phyloP scores from a whole-genome alignment of 1,284 basidiomycete species.

The Cryptococcus neoformans region DNA sequence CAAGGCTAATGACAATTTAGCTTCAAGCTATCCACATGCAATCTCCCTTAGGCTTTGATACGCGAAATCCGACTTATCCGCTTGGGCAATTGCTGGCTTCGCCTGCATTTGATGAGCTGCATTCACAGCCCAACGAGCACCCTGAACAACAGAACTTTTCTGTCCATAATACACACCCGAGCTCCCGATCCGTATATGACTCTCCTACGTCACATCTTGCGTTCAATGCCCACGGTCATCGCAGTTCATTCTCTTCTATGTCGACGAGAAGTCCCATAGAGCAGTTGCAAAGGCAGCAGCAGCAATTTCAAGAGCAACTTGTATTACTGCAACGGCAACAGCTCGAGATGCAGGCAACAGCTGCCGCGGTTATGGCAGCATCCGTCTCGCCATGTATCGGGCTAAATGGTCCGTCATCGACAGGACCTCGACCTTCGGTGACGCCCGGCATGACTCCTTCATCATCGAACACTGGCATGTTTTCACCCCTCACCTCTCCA shows the following conservation, averaged over 20 bases:
- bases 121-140: not conserved
- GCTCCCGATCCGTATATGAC: constrained; percentile 23
- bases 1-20: constrained; percentile 16
- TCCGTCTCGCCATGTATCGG: constrained; percentile 25
- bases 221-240: constrained; percentile 8
- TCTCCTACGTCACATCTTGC: constrained; percentile 27
- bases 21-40: constrained; percentile 50
- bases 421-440: constrained; percentile 16
- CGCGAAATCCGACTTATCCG: constrained; percentile 30
- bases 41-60: constrained; percentile 42
- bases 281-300: constrained; percentile 43
- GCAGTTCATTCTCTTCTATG: constrained; percentile 4
- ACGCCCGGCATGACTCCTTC: constrained; percentile 29
- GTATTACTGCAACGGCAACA: constrained; percentile 40
- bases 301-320: constrained; percentile 45
- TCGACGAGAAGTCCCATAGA: constrained; percentile 27
- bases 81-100: constrained; percentile 41
- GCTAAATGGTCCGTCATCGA: constrained; percentile 6
- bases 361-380: constrained; percentile 36
- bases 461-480: constrained; percentile 47
- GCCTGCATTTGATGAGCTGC: constrained; percentile 11
- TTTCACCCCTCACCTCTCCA: constrained; percentile 59
- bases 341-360: constrained; percentile 40
- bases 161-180: constrained; percentile 22
- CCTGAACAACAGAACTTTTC: not conserved